Evolutionary conservation across 202 grass and related monocot species (phyloP).

Genomic region (Alloteropsis angusta): DNA sequence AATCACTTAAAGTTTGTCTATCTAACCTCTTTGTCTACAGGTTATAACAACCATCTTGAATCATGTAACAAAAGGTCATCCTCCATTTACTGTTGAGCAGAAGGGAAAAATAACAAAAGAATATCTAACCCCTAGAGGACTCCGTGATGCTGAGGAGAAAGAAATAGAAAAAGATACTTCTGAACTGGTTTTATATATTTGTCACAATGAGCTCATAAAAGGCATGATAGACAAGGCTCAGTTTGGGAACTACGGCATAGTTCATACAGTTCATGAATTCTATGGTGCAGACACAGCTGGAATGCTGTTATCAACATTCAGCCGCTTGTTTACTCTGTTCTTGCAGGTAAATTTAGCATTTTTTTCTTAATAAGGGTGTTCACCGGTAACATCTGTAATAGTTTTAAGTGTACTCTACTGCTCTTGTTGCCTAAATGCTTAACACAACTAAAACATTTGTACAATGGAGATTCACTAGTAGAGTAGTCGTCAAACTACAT

Average conservation of each 20-base stretch:
- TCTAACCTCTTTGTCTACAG: constrained; percentile 31
- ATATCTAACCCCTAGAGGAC: constrained; percentile 31
- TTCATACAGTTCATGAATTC: constrained; percentile 86
- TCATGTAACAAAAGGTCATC: constrained; percentile 65
- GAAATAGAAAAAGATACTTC: not conserved
- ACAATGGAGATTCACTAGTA: not conserved
- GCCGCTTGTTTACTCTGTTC: constrained; percentile 84
- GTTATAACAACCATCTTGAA: constrained; percentile 92
- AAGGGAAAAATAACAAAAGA: constrained; percentile 57
- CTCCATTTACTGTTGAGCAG: constrained; percentile 64
- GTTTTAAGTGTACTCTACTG: not conserved
- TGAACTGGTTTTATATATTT: constrained; percentile 42
- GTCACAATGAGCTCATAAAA: constrained; percentile 66
- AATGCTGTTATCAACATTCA: constrained; percentile 69
- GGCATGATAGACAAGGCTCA: constrained; percentile 95
- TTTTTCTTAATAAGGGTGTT: not conserved
- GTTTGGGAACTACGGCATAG: constrained; percentile 70
- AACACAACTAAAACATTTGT: not conserved
- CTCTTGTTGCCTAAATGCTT: not conserved
- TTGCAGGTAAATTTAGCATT: constrained; percentile 56
- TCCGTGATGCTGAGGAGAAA: not conserved
- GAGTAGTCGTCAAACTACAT: not conserved
- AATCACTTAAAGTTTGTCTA: not conserved
- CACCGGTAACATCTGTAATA: not conserved
- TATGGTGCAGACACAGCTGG: constrained; percentile 80